Base-by-base conservation (phyloP, 306 rosid genomes). In the Vigna radiata region DNA sequence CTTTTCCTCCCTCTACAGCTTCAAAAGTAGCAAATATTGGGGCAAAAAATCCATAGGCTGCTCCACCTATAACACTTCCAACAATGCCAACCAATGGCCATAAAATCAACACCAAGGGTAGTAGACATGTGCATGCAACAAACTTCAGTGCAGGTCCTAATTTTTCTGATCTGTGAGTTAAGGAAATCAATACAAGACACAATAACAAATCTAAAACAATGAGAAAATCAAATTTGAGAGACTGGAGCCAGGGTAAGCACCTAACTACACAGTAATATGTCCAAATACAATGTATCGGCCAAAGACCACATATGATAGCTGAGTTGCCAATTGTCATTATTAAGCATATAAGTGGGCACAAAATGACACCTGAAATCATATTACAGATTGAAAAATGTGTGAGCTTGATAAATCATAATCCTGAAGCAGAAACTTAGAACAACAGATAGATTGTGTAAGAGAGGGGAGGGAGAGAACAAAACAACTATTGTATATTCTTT, bases 71-170 rank as follows among this genome's bases (percentile, higher is more conserved):
- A 36, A 89, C 44, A 54, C 99, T 92, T 70, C 90, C 96, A 72
- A 88, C 48, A 67, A 95, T 89, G 47, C 97, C 97, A 49, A 87
- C 79, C 79, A 84, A 87, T 33, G 96, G 97, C 97, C 99, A 95
- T 75, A 43, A 73, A 73, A 91, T 82, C 91, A 92, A 81, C 71
- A 79, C 63, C 77, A n/a, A 27, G 1, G 97, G 99, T n/a, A 95
- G 86, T 19, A 90, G 80, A 68, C 71, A 77, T 70, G 85, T 66
- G 89, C 93, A 89, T 77, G 79, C 75, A 75, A 88, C 86, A 68
- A 89, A 27, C 87, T 95, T 95, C 85, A 95, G 71, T 77, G 81
- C 54, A 6, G 97, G 96, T 36, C 97, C 99, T 43, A 89, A 79
- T 77, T 60, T 81, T 83, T 87, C 86, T 50, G 95, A 87, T 70